Base-by-base conservation (phyloP, 2,329 filamentous ascomycete genomes). In the Beauveria asiatica region DNA sequence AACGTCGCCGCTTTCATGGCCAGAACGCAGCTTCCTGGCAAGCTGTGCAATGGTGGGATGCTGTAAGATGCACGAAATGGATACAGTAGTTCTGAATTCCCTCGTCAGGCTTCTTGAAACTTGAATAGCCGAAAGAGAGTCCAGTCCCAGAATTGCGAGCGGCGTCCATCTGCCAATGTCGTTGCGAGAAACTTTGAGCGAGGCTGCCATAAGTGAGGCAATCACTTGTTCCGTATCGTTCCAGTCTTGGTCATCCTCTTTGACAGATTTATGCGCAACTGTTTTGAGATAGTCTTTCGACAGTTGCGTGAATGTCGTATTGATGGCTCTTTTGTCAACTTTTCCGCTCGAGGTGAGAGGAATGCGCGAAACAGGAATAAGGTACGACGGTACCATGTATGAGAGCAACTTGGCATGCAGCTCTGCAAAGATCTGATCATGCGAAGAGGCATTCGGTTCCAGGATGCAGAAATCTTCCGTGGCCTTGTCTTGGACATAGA, bases 61-160 rank as follows among this genome's bases (percentile, higher is more conserved):
- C 52, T 81, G 83, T n/a, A 96, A 74, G 23, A 96, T 81, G 1
- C 79, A 72, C 0, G 89, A 91, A 8, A 95, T 83, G 11, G 87
- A 77, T 2, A 91, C 69, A 25, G 80, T 76, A 6, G 67, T 73
- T 1, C 75, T 69, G 1, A 83, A 71, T 0, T 68, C 63, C 2
- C 73, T 66, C 56, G 80, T 78, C 0, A 96, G 69, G 17, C 71
- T 68, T 58, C 79, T 83, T 0, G 88, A 82, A 9, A 95, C 73
- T 0, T 81, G 75, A 63, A 96, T 95, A 0, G 89, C 90, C 8
- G 87, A 88, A 27, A 96, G 84, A 0, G 92, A 96, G 69, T 96
- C 91, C 6, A 97, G 71, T 0, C 92, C 92, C 3, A 96, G 72
- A n/a, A 81, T 83, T 59, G 88, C 85, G 62, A 96, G 88, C 0